Percentiles rank a stretch among this genome's conserved stretches.
These are phyloP conservation scores for Lentinus brumalis DNA, from an alignment of 768 basidiomycete species.

Conservation along the genomic window DNA sequence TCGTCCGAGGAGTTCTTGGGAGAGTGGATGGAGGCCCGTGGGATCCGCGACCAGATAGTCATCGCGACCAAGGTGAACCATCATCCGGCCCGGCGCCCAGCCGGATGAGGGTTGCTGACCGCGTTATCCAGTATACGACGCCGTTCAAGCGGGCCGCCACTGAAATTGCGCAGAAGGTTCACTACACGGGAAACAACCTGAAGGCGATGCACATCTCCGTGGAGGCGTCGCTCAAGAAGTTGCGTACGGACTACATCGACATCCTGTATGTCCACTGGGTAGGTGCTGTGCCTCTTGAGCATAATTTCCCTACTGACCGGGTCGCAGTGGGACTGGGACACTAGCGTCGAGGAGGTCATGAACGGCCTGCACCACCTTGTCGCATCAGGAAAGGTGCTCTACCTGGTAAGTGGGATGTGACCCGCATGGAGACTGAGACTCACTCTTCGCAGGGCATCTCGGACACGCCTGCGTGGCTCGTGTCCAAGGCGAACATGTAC, in stretches of 20 bases:
- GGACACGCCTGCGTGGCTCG: constrained; percentile 40
- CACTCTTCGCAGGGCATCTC: constrained; percentile 22
- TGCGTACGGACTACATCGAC: constrained; percentile 48
- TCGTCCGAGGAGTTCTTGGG: constrained; percentile 55
- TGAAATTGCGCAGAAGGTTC: constrained; percentile 20
- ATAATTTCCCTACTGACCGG: constrained; percentile 41
- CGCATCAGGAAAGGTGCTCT: constrained; percentile 47
- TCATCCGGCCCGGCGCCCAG: no score
- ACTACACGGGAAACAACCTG: constrained; percentile 40
- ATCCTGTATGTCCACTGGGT: constrained; percentile 46
- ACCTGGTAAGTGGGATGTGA: constrained; percentile 22
- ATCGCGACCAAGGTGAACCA: constrained; percentile 44
- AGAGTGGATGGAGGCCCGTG: constrained; percentile 50
- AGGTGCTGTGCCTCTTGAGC: constrained; percentile 34
- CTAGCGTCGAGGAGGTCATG: constrained; percentile 59
- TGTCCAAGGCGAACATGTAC: constrained; percentile 41
- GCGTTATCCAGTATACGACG: constrained; percentile 20
- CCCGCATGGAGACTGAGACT: not conserved
- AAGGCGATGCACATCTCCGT: constrained; percentile 40
- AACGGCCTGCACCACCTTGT: constrained; percentile 54
- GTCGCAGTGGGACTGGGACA: constrained; percentile 55
- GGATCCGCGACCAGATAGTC: constrained; percentile 48
- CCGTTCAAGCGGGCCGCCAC: constrained; percentile 23
- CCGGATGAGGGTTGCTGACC: no score
- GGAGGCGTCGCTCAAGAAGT: constrained; percentile 40